Base-by-base conservation (phyloP, 352 stramenopile species). In the Halophytophthora batemanensis region DNA sequence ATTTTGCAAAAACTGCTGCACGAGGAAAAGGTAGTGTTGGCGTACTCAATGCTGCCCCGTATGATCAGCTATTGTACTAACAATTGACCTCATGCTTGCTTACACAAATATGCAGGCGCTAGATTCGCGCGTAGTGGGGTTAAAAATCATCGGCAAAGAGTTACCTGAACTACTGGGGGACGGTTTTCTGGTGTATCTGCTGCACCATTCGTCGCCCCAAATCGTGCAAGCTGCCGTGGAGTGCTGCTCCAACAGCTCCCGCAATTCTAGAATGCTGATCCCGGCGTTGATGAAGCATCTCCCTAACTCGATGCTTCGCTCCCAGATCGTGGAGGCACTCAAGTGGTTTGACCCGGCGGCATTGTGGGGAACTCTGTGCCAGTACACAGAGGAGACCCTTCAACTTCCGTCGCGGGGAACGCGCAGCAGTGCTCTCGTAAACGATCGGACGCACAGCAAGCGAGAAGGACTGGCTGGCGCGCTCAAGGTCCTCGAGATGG, bases 121-220 rank as follows among this genome's bases (percentile, higher is more conserved):
- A 19, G 82, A 88, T 19, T 74, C 78, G 6, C 81, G 83, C 3
- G 84, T 95, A 1, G 72, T 90, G 23, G 86, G 82, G 25, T 64
- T 95, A 22, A 88, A 84, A 47, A 90, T 93, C 47, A 74, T 95
- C 1, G 82, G 84, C 1, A 88, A 82, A 56, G 78, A 93, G 37
- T 51, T 95, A 2, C 82, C 84, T 6, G 84, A 95, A 45, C 59
- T 95, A 15, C 58, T 95, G 3, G 77, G 84, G 3, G 83, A 95
- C 49, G 84, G 84, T 0, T 95, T 87, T 53, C 35, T 95, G 7
- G 84, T 95, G 8, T 95, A 93, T 54, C 52, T 95, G 35, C 71
- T 95, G 17, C 76, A 95, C 36, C 73, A 95, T 28, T 65, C 67
- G 1, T 90, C 77, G 13, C 61, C 69, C 29, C 68, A 75, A 39